Base-by-base conservation (phyloP, 108 stramenopile genomes). In the Cyclotella sp. region DNA sequence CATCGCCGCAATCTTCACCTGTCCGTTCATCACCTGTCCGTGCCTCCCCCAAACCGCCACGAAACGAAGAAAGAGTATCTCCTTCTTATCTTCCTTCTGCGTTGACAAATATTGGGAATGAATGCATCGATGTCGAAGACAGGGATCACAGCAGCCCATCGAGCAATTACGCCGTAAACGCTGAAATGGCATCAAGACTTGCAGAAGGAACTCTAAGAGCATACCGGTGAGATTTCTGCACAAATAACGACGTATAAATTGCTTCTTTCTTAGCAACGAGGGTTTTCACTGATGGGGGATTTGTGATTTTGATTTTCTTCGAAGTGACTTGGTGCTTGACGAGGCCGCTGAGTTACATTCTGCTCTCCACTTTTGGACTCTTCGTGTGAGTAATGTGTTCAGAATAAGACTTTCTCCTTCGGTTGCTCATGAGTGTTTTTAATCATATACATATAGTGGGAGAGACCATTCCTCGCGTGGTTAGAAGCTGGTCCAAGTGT, bases 201-300 rank as follows among this genome's bases (percentile, higher is more conserved):
- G 88, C 92, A 11, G 95, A 95, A 76, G 95, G 95, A 0, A 91
- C 91, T 0, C 45, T 95, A 7, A 81, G 92, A 45, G 95, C 92
- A 1, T 87, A 88, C 67, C 90, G 64, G 64, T 65, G 45, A 65
- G 64, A 4, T 21, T 34, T 34, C 4, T 34, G 34, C 6, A 6
- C 34, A 34, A 6, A 14, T 58, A 12, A 14, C 6, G 13, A 27
- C 6, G 6, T 58, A 58, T 6, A 58, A n/a, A n/a, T n/a, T n/a
- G n/a, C n/a, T n/a, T 49, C n/a, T 16, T 7, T 49, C n/a, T 49
- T 49, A 34, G 2, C 34, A 34, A 2, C 34, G 34, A 6, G 2
- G 4, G 6, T 34, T 34, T 34, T 34, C 4, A 34, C 34, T 34
- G 34, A 34, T 5, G 34, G 6, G 6, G 2, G 6, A 55, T 24